A percentile compares a stretch with the other conserved stretches of the same genome.
phyloP scores from a whole-genome alignment of 1,139 yeast genomes.

The Protomyces macrosporus region DNA sequence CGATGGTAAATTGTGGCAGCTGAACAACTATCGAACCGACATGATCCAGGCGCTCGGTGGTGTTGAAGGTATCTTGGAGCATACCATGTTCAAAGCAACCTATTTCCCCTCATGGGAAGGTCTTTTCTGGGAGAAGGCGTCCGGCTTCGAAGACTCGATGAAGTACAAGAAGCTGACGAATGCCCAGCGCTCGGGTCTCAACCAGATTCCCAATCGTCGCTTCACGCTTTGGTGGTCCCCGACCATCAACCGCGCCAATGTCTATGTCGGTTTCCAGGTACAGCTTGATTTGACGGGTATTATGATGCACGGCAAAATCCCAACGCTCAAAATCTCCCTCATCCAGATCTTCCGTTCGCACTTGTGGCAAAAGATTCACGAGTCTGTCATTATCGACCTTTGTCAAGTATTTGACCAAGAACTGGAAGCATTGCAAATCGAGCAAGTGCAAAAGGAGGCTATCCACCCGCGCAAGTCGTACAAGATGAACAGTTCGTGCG shows the following conservation, averaged over 20 bases:
- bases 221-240: conserved; percentile 99
- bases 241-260: conserved; percentile 95
- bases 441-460: conserved; percentile 80
- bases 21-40: conserved; percentile 88
- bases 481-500: conserved; percentile 92
- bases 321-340: conserved; percentile 88
- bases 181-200: conserved; percentile 94
- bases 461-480: conserved; percentile 97
- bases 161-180: conserved; percentile 91
- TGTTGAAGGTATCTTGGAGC: conserved; percentile 91
- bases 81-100: conserved; percentile 90
- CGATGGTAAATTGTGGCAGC: conserved; percentile 94
- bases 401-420: conserved; percentile 91
- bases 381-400: conserved; percentile 84
- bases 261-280: conserved; percentile 93
- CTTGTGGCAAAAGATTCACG: conserved; percentile 98
- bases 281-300: conserved; percentile 96
- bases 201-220: conserved; percentile 95
- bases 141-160: conserved; percentile 94
- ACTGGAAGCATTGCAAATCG: conserved; percentile 75
- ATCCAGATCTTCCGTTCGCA: conserved; percentile 97
- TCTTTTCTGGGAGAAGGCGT: conserved; percentile 76
- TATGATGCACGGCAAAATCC: conserved; percentile 94
- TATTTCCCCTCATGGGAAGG: conserved; percentile 99
- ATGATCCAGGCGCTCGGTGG: conserved; percentile 98